Base-by-base conservation (phyloP, 305 asterid species). In the Plantago lanceolata region DNA sequence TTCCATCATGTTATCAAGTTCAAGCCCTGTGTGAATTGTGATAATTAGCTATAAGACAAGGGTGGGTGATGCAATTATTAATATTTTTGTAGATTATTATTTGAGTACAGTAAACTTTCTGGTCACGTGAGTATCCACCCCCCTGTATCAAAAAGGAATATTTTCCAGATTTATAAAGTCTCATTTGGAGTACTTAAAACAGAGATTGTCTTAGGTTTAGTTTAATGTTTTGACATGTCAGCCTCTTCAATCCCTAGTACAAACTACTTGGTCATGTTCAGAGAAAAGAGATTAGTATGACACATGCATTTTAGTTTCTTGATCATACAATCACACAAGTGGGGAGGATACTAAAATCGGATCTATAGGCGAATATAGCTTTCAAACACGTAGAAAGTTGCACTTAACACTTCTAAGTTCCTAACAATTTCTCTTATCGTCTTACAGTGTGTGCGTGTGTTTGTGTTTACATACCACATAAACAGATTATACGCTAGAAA, bases 151-250 rank as follows among this genome's bases (percentile, higher is more conserved):
- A 57, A 59, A 63, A 72, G 73, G 89, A 84, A 80, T 74, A 77
- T 75, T 77, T 54, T 55, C 59, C 70, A 72, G 49, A 73, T 71
- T 76, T 68, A 66, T 73, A 71, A 73, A 72, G 73, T 63, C 67
- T 9, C 70, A 74, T 69, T 74, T 67, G 68, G 66, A 73, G 60
- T 60, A 31, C 50, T 66, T 53, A 58, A 15, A 29, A 74, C 78
- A 83, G 79, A 76, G 78, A 63, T 70, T 73, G 59, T 77, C 75
- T 67, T 71, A 59, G 70, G 51, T 67, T 70, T 24, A 66, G 49
- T 53, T 51, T 47, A 65, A 70, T 24, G 68, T 48, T 61, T 54
- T 66, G 66, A 59, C 82, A 70, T 76, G 74, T 76, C 88, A 82
- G 80, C 84, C 65, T 86, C 68, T 66, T 29, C 53, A 47, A 66